A percentile compares a stretch with the other conserved stretches of the same genome.
Evolutionary conservation across 176 grass and related monocot genomes (phyloP).

Genomic region (Thalia dealbata): DNA sequence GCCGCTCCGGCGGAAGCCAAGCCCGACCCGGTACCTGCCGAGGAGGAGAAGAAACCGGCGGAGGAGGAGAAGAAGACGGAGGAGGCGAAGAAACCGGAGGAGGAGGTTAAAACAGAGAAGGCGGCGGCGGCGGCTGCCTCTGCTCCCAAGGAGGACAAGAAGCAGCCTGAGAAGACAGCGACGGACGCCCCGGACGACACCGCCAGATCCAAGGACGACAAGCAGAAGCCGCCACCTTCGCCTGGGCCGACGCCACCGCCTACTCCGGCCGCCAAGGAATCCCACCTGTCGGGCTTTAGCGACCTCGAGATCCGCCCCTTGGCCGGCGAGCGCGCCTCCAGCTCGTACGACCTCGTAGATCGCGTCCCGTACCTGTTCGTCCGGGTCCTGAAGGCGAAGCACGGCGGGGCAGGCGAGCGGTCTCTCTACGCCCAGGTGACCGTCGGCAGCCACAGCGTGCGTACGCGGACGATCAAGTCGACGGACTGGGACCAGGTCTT

Average conservation of each 20-base stretch:
- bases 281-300: conserved; percentile 25
- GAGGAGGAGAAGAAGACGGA: conserved; percentile 43
- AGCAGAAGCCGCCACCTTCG: conserved; percentile 26
- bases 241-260: conserved; percentile 31
- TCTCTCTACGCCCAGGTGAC: conserved; percentile 52
- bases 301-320: conserved; percentile 68
- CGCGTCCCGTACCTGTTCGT: conserved; percentile 84
- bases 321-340: conserved; percentile 36
- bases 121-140: conserved; percentile 12
- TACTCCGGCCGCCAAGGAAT: conserved; percentile 47
- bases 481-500: conserved; percentile 95
- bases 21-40: conserved; percentile 5
- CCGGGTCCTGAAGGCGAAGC: conserved; percentile 87
- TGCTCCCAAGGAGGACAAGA: conserved; percentile 27
- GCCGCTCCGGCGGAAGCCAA: conserved; percentile 10
- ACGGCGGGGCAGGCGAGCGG: conserved; percentile 19
- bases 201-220: conserved; percentile 33
- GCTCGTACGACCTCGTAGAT: conserved; percentile 72
- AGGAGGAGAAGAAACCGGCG: conserved; percentile 11
- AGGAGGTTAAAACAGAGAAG: conserved; percentile 32
- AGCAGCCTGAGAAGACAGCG: conserved; percentile 37
- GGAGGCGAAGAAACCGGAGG: conserved; percentile 41
- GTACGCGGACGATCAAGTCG: conserved; percentile 32
- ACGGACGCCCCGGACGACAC: conserved; percentile 18
- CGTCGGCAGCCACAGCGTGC: conserved; percentile 69